A percentile compares a stretch with the other conserved stretches of the same genome.
These are phyloP conservation scores for Quillaja saponaria DNA, from an alignment of 306 rosid genomes.

Conservation along the genomic window DNA sequence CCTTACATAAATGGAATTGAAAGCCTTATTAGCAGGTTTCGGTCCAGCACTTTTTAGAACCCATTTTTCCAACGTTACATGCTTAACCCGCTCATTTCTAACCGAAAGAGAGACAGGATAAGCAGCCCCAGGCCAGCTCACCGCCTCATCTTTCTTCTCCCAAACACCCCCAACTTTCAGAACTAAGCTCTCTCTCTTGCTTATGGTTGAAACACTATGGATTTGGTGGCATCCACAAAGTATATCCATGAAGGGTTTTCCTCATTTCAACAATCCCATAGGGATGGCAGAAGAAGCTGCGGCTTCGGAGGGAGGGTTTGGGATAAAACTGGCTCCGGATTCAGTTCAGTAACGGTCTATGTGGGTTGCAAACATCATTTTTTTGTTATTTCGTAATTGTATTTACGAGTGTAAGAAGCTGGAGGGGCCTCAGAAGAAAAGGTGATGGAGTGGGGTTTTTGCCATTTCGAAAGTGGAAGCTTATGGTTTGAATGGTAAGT, in stretches of 20 bases:
- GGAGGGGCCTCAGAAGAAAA: conserved; percentile 23
- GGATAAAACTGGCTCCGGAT: conserved; percentile 23
- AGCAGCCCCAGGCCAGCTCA: no score
- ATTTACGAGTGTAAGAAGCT: conserved; percentile 23
- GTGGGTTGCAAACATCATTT: conserved; percentile 39
- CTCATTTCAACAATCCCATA: conserved; percentile 45
- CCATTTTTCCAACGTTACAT: no score
- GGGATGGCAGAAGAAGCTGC: conserved; percentile 16
- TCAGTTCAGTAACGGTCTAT: conserved; percentile 21
- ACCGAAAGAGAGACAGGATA: no score
- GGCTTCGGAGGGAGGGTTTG: conserved; percentile 33
- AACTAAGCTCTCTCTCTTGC: conserved; percentile 10
- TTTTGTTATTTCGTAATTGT: conserved; percentile 26
- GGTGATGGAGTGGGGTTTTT: conserved; percentile 30
- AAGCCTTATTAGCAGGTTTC: no score
- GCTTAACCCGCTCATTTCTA: no score
- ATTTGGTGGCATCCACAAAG: conserved; percentile 38
- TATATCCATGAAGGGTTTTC: conserved; percentile 47
- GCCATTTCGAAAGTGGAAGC: conserved; percentile 52
- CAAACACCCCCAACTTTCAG: no score
- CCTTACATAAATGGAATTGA: no score
- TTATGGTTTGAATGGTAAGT: conserved; percentile 50
- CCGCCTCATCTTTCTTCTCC: no score
- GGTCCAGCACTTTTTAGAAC: no score
- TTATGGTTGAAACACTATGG: conserved; percentile 35